A percentile compares a stretch with the other conserved stretches of the same genome.
Conservation (phyloP, 2,329 filamentous ascomycete genomes). For the Hymenoscyphus salicellus region DNA sequence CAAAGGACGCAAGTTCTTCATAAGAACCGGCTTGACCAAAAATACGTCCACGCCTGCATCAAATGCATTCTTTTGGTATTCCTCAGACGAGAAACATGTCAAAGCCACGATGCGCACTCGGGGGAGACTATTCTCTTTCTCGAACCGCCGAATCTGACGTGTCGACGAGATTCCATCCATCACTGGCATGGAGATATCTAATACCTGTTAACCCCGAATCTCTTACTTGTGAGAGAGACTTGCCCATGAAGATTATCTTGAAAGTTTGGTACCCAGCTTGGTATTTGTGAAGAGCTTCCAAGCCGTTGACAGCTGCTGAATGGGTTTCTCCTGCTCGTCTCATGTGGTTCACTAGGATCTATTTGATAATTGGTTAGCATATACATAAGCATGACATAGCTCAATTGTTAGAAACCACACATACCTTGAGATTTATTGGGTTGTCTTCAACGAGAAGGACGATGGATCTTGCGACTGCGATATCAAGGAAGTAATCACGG, state of each 20-base stretch:
- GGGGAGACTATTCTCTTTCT: constrained; percentile 40
- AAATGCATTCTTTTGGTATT: constrained; percentile 46
- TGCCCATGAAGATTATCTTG: constrained; percentile 38
- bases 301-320: constrained; percentile 42
- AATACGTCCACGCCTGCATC: constrained; percentile 52
- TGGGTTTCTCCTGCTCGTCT: constrained; percentile 27
- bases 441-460: constrained; percentile 42
- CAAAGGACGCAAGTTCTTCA: constrained; percentile 24
- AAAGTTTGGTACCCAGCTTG: constrained; percentile 14
- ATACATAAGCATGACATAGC: too few species aligned
- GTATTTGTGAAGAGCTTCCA: constrained; percentile 43
- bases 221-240: not conserved
- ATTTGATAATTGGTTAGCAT: not conserved
- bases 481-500: too few species aligned
- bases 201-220: not conserved
- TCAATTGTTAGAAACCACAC: too few species aligned
- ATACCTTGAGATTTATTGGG: constrained; percentile 37
- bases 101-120: constrained; percentile 49
- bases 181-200: constrained; percentile 54
- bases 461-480: constrained; percentile 1
- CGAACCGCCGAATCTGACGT: constrained; percentile 46
- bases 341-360: constrained; percentile 30
- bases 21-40: constrained; percentile 47
- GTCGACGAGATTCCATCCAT: constrained; percentile 50
- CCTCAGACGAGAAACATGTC: constrained; percentile 48